Conservation (phyloP, 2,329 filamentous ascomycete species). For the Pestalotiopsis sp. region DNA sequence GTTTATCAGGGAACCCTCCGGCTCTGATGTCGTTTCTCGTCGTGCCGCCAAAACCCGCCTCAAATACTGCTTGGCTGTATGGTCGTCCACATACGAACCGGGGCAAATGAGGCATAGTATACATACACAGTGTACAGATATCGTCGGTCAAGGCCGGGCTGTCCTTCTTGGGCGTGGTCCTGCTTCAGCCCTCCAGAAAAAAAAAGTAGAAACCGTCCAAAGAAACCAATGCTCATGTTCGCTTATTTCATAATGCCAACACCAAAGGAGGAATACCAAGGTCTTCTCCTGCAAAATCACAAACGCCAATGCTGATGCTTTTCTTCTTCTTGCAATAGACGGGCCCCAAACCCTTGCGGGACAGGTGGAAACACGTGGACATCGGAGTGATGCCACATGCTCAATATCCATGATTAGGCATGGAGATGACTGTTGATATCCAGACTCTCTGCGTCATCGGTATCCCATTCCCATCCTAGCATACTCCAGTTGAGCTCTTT, state of each 20-base stretch:
- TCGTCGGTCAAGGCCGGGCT: neutral
- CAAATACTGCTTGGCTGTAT: neutral
- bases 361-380: neutral
- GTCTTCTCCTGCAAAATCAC: slow-evolving; percentile 24
- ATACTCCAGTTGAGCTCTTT: slow-evolving; percentile 85
- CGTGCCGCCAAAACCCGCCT: neutral
- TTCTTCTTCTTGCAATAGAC: slow-evolving; percentile 20
- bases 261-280: slow-evolving; percentile 40
- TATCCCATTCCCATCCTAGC: slow-evolving; percentile 75
- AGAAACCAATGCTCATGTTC: slow-evolving; percentile 10
- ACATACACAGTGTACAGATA: neutral
- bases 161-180: neutral
- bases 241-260: slow-evolving; percentile 25
- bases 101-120: neutral
- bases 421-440: slow-evolving; percentile 49
- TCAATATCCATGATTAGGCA: slow-evolving; percentile 34
- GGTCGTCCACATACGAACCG: neutral
- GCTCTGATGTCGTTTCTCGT: neutral
- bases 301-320: slow-evolving; percentile 17
- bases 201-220: neutral
- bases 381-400: slow-evolving; percentile 21
- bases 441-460: slow-evolving; percentile 39
- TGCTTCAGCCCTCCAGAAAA: neutral
- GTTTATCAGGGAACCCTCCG: neutral
- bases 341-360: slow-evolving; percentile 23